These are phyloP conservation scores for Phanerodontia chrysosporium DNA, from an alignment of 768 basidiomycete genomes.

Conservation along the genomic window DNA sequence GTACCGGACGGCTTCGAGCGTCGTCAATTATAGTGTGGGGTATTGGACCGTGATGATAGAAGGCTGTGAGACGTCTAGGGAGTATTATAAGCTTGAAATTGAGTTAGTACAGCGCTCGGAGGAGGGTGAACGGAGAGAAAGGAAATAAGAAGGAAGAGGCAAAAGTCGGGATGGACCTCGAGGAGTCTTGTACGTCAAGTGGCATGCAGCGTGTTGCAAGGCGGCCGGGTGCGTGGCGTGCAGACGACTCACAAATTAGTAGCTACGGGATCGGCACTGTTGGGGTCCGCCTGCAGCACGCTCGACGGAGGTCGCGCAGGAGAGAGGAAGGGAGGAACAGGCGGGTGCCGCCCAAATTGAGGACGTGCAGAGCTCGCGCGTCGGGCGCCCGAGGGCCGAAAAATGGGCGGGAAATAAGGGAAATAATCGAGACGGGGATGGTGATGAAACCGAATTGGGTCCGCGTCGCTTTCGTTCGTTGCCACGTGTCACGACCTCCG, in stretches of 20 bases:
- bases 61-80: not conserved
- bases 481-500: constrained; percentile 25
- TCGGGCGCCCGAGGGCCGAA: constrained; percentile 13
- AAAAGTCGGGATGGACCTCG: not conserved
- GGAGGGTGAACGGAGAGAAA: not conserved
- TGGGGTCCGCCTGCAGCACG: not conserved
- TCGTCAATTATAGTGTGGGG: constrained; percentile 6
- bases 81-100: constrained; percentile 1
- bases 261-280: not conserved
- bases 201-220: not conserved
- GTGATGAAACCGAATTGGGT: constrained; percentile 23
- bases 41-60: constrained; percentile 2
- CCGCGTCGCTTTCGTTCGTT: constrained; percentile 17
- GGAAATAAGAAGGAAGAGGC: constrained; percentile 2
- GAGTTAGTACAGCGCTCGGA: constrained; percentile 13
- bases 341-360: not conserved
- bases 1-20: constrained; percentile 11
- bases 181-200: constrained; percentile 3
- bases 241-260: constrained; percentile 13
- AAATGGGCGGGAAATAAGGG: constrained; percentile 19
- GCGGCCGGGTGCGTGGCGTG: constrained; percentile 1
- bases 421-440: constrained; percentile 15
- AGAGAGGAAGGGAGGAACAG: constrained; percentile 11
- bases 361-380: not conserved
- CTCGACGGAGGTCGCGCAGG: not conserved